Base-by-base conservation (phyloP, 768 basidiomycete species). In the Leccinum subtestaceum region DNA sequence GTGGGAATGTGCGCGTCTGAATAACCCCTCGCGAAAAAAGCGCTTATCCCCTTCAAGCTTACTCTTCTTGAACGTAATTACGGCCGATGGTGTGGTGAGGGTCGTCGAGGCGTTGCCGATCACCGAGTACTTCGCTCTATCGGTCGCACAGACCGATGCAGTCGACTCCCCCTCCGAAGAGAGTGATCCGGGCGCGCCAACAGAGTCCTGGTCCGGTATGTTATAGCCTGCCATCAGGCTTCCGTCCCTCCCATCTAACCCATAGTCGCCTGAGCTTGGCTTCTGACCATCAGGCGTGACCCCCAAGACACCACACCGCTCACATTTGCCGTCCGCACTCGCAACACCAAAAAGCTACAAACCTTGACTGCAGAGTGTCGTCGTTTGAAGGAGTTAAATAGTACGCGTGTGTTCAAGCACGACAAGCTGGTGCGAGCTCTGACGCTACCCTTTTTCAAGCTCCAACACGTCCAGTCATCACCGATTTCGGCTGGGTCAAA, bases 71-170 rank as follows among this genome's bases (percentile, higher is more conserved):
- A 54, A 59, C 34, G 12, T 29, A 3, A 52, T 55, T n/a, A 2
- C 47, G 13, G 25, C 56, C 15, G 52, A 49, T 29, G 53, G 45
- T 11, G 49, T 45, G 5, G n/a, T 40, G 8, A 53, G 51, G 45
- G 55, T 62, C 4, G 31, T 67, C 4, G 63, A 63, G 11, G 64
- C 55, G 1, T 47, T 83, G n/a, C 86, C 86, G 3, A 81, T 91
- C 32, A 78, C 81, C 54, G 78, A 77, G 10, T 71, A 76, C 34
- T 83, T 88, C 64, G 72, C 77, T 5, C 77, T 89, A 40, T 69
- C 75, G 9, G 83, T 88, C 72, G 79, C 84, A 2, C 87, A 89
- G 66, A 75, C 80, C 43, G 76, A 73, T 29, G 74, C 78, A 0
- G 57, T 76, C 17, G 76, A 82, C 55, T 63, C 76, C 8, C 66